These are phyloP conservation scores for Mollisia scopiformis DNA, from an alignment of 2,329 filamentous ascomycete species.

Conservation along the genomic window DNA sequence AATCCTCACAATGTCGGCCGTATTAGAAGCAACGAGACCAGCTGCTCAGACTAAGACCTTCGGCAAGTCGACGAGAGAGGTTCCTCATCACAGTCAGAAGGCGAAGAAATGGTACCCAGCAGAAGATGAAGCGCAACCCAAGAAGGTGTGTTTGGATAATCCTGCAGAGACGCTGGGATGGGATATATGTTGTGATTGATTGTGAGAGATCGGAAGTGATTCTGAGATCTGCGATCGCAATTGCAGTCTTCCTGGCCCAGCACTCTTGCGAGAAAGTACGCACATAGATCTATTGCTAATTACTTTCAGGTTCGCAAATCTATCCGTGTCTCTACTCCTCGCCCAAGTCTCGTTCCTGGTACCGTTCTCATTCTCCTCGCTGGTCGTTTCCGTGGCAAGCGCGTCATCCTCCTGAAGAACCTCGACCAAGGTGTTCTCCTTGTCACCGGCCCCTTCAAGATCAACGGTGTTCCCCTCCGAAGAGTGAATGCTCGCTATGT, in stretches of 20 bases:
- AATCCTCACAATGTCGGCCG: conserved; percentile 66
- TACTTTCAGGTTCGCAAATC: conserved; percentile 86
- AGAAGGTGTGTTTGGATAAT: conserved; percentile 75
- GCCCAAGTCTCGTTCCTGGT: conserved; percentile 88
- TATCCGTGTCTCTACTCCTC: conserved; percentile 83
- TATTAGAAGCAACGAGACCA: conserved; percentile 47
- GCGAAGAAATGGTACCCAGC: conserved; percentile 99
- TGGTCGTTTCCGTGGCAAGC: conserved; percentile 99
- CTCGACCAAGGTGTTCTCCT: conserved; percentile 97
- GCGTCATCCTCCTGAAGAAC: conserved; percentile 97
- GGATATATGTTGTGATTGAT: conserved; percentile 16
- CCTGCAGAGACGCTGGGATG: conserved; percentile 10
- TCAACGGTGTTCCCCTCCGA: conserved; percentile 98
- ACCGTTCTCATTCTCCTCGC: conserved; percentile 98
- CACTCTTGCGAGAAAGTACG: neutral
- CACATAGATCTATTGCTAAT: conserved; percentile 9
- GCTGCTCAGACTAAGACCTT: conserved; percentile 78
- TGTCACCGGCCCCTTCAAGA: conserved; percentile 99
- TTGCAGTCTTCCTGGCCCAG: conserved; percentile 12
- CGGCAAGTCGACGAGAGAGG: conserved; percentile 92
- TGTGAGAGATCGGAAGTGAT: conserved; percentile 10
- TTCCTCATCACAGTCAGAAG: conserved; percentile 87
- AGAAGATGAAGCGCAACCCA: conserved; percentile 84
- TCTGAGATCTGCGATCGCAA: conserved; percentile 24
- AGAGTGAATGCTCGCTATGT: conserved; percentile 93